Evolutionary conservation across 2,329 filamentous ascomycete genomes (phyloP), one percentile per base, ranked within the genome.

Genomic region (Cryoendolithus antarcticus): DNA sequence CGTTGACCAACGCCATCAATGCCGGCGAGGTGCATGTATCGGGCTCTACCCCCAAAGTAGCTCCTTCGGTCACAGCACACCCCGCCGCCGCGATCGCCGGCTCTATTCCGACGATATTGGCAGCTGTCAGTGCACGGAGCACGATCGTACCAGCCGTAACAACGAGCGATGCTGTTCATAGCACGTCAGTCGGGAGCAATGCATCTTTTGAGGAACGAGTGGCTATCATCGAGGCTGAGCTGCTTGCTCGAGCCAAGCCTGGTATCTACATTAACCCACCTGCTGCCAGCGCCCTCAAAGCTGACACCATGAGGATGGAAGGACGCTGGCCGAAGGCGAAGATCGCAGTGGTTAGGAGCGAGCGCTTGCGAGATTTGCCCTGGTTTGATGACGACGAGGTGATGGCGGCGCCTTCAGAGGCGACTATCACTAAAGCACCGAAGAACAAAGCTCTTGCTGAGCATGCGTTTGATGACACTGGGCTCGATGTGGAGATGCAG

Each of bases 241-340:
- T 62, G n/a, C 43, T 53, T 19, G 46, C 48, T n/a, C 54, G 54
- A 21, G 37, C 48, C 6, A 44, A 48, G 4, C 56, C 62, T 29
- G 64, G 64, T 0, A 38, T 69, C 1, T 66, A 66, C 43, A 51
- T 68, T 38, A 62, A 69, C 41, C 63, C 64, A n/a, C 62, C 61
- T 15, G 62, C 62, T 10, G 64, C 61, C n/a, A 51, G 47, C 9
- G 50, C 50, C 11, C 30, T 46, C 19, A 56, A 58, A 34, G 31
- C 39, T 41, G 34, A 57, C 48, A 42, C 49, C 49, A 44, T 48
- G 15, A 36, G 42, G 11, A 36, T 47, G 31, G 15, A 54, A 31
- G 67, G 67, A 15, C 57, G 65, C 21, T 65, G 64, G 6, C 54
- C 53, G 10, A 67, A 63, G 40, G 59, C 62, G 6, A 51, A 62